Conservation (phyloP, 176 grass and related monocot genomes). For the Triticum turgidum region DNA sequence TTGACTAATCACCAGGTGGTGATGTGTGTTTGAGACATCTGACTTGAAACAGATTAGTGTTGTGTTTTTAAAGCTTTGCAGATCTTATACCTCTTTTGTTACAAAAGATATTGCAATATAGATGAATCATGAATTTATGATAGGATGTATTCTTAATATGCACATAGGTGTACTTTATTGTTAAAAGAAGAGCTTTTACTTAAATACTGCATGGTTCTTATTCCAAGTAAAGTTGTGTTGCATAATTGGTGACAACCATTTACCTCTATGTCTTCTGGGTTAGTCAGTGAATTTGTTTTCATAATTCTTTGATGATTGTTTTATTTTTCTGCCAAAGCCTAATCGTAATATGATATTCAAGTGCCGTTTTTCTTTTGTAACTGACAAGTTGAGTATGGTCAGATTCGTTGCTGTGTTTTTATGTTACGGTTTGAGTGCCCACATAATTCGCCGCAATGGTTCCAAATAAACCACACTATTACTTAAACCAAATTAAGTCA, state of each 20-base stretch:
- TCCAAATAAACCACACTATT: conserved; percentile 16
- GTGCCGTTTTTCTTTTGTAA: not conserved
- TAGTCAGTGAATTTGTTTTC: conserved; percentile 9
- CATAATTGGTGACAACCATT: conserved; percentile 21
- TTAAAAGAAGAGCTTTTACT: not conserved
- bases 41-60: conserved; percentile 10
- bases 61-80: not conserved
- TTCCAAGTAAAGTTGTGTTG: conserved; percentile 6
- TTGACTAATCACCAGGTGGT: not conserved
- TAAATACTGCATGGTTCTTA: not conserved
- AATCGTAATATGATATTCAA: not conserved
- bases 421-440: not conserved
- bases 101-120: conserved; percentile 20
- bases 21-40: not conserved
- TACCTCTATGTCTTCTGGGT: not conserved
- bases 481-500: conserved; percentile 16
- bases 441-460: not conserved
- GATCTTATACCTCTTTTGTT: not conserved
- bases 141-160: conserved; percentile 27
- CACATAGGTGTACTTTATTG: not conserved
- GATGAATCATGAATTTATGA: not conserved
- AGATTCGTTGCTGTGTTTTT: conserved; percentile 2
- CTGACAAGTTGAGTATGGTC: conserved; percentile 1
- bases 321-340: conserved; percentile 19
- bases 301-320: not conserved